Conservation (phyloP, 2,329 filamentous ascomycete genomes). For the Allantophomopsis lycopodina region DNA sequence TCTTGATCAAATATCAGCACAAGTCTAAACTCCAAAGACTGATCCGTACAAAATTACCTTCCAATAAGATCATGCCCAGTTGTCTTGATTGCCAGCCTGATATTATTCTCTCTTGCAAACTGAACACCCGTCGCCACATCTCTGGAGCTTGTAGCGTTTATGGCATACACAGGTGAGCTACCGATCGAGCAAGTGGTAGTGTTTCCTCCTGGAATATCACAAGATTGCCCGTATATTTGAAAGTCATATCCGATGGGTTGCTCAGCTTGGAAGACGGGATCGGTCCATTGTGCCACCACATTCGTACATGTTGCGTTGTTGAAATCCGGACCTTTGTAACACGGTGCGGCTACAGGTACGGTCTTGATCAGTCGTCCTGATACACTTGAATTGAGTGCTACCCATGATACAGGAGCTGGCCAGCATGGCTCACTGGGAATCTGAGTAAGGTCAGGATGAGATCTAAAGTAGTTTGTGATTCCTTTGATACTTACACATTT, state of each 20-base stretch:
- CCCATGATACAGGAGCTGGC: too few species aligned
- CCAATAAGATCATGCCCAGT: slow-evolving; percentile 24
- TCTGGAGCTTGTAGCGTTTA: slow-evolving; percentile 22
- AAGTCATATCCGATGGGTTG: slow-evolving; percentile 24
- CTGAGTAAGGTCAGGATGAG: too few species aligned
- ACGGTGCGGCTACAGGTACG: slow-evolving; percentile 4
- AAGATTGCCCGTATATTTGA: slow-evolving; percentile 29
- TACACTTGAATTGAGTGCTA: too few species aligned
- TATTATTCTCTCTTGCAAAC: slow-evolving; percentile 28
- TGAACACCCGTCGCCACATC: slow-evolving; percentile 23
- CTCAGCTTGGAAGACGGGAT: slow-evolving; percentile 20
- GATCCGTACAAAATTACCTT: slow-evolving; percentile 8
- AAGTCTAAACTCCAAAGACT: slow-evolving; percentile 18
- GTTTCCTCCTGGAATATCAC: slow-evolving; percentile 11
- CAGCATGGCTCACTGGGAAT: too few species aligned
- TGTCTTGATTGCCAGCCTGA: slow-evolving; percentile 27
- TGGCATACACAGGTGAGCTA: slow-evolving; percentile 21
- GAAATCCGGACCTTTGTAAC: slow-evolving; percentile 19
- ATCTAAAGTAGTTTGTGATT: too few species aligned
- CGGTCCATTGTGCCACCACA: slow-evolving; percentile 14
- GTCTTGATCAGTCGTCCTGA: too few species aligned
- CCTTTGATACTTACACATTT: too few species aligned
- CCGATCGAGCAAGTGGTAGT: slow-evolving; percentile 19
- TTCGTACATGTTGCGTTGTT: slow-evolving; percentile 18
- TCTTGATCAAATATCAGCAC: slow-evolving; percentile 1